phyloP scores from a whole-genome alignment of 441 rosid species.

The Breynia disticha region DNA sequence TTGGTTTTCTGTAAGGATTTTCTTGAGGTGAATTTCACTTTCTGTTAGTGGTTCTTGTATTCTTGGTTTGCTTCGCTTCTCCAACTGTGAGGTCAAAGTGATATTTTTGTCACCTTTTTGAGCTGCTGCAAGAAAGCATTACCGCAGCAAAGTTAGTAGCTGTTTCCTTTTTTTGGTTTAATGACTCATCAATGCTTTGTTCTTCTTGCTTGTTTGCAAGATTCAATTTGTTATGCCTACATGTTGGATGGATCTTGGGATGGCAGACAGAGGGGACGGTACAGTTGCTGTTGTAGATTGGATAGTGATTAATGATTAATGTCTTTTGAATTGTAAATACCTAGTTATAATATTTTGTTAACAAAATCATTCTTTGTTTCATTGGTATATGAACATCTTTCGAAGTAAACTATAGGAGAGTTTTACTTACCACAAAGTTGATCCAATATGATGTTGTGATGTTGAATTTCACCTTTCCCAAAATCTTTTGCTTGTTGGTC shows the following conservation, averaged over 20 bases:
- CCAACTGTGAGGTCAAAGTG: constrained; percentile 9
- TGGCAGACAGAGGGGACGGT: no score
- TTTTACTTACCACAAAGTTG: constrained; percentile 29
- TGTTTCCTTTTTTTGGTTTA: background rate
- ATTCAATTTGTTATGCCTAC: no score
- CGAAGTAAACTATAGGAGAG: no score
- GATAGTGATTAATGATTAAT: no score
- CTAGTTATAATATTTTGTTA: no score
- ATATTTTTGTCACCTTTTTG: constrained; percentile 9
- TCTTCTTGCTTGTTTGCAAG: no score
- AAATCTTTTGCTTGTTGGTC: constrained; percentile 25
- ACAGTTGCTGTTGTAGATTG: no score
- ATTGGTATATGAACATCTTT: no score
- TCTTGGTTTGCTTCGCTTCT: constrained; percentile 14
- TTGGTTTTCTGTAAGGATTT: constrained; percentile 48
- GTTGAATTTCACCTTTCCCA: constrained; percentile 8
- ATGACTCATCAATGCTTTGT: no score
- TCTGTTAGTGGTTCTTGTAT: constrained; percentile 39
- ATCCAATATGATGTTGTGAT: constrained; percentile 15
- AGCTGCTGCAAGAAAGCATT: constrained; percentile 32
- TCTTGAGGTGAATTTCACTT: constrained; percentile 53
- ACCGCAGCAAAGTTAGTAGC: constrained; percentile 12
- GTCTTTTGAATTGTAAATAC: no score
- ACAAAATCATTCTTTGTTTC: no score
- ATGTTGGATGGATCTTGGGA: no score